Percentiles rank a stretch among this genome's conserved stretches.
Evolutionary conservation across 805 yeast species (phyloP).

Genomic region (Candida cerambycidarum): DNA sequence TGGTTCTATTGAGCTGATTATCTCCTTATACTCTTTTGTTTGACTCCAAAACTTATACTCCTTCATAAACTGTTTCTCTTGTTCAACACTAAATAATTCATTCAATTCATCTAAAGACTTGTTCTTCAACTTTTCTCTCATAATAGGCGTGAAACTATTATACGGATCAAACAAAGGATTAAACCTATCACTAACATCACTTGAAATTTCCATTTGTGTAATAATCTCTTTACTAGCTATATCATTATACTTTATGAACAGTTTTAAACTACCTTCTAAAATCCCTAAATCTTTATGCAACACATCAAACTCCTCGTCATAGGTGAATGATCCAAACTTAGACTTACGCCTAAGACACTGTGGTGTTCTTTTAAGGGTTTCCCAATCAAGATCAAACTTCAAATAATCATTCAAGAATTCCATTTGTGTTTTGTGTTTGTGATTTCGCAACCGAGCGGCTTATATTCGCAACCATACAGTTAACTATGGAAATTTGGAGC

Average conservation of each 20-base stretch:
- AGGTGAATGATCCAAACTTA: constrained; percentile 26
- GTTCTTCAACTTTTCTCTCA: constrained; percentile 10
- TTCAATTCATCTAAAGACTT: background rate
- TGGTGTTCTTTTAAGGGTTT: constrained; percentile 27
- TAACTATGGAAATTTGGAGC: no score
- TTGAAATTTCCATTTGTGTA: background rate
- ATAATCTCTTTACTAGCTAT: constrained; percentile 1
- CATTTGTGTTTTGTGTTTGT: constrained; percentile 3
- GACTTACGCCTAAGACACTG: constrained; percentile 30
- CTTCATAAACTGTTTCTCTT: background rate
- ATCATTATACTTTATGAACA: constrained; percentile 17
- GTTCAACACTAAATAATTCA: background rate
- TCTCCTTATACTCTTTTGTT: background rate
- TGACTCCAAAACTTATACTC: constrained; percentile 10
- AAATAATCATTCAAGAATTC: constrained; percentile 2
- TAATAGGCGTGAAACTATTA: constrained; percentile 13
- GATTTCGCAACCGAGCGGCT: constrained; percentile 16
- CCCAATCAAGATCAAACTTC: constrained; percentile 7
- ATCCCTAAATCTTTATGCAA: constrained; percentile 17
- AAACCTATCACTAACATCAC: background rate
- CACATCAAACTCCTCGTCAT: constrained; percentile 40
- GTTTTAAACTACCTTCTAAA: constrained; percentile 18
- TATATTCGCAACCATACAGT: no score
- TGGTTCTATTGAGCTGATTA: background rate
- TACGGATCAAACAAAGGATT: constrained; percentile 21